Evolutionary conservation across 257 asterid genomes (phyloP), one percentile per base, ranked within the genome.

Genomic region (Nicotiana knightiana): DNA sequence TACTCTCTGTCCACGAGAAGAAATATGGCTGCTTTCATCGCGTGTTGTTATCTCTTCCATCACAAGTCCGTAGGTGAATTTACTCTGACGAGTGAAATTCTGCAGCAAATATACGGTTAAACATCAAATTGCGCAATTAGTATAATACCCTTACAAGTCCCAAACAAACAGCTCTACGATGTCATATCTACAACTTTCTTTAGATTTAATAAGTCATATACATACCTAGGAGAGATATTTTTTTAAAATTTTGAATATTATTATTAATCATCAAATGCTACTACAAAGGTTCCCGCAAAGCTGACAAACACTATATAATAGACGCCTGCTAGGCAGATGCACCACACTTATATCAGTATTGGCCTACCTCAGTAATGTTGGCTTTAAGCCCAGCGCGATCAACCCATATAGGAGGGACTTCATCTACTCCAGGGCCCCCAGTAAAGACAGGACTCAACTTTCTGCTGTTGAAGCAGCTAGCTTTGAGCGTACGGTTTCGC

Each of bases 31-130:
- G 94, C 94, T 88, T 87, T 96, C 99, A 82, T 94, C 99, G 51
- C 99, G 99, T 10, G 98, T 94, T 62, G 97, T 93, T 83, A 96
- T 93, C 87, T 96, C 98, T 89, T 96, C 99, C 91, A 96, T 88
- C 85, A 96, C 99, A 35, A 96, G 89, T 81, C 98, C 98, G 81
- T 94, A 96, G 26, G 98, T 96, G 86, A 93, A 94, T 84, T 96
- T 96, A 93, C 99, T 96, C 84, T 96, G 98, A 62, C 97, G 91
- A 15, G 94, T 93, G 88, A 94, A 93, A 88, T 94, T 93, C 98
- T 96, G 94, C 81, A 82, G 68, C 70, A 84, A 88, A 86, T 51
- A 67, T 30, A 51, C 55, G 32, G 64, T 33, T 81, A 78, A 66
- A 61, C 73, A 4, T 16, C 30, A 9, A 16, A 32, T 7, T 13